Evolutionary conservation across 306 rosid genomes (phyloP).

Genomic region (Citrullus mucosospermus): DNA sequence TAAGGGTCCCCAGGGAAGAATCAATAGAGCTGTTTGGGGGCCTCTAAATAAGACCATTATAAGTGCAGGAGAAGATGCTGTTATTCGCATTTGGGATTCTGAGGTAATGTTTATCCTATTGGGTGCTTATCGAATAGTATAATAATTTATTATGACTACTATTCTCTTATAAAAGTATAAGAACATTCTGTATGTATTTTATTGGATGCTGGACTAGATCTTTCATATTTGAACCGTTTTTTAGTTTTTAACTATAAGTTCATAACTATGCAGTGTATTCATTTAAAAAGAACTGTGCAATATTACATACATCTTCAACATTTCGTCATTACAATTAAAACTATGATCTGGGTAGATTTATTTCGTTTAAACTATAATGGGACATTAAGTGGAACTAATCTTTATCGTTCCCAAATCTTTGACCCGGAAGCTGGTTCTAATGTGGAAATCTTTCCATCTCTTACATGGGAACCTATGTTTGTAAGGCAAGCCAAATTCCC

Average conservation of each 20-base stretch:
- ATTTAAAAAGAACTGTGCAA: background rate
- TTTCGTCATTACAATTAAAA: background rate
- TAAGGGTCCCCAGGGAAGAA: conserved; percentile 87
- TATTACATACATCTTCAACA: background rate
- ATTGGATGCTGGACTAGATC: background rate
- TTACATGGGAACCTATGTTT: too few species aligned
- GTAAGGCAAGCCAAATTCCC: too few species aligned
- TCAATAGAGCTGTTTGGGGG: conserved; percentile 94
- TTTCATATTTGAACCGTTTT: background rate
- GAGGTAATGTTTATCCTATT: conserved; percentile 29
- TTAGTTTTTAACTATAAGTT: background rate
- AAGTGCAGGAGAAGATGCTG: conserved; percentile 84
- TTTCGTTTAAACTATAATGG: too few species aligned
- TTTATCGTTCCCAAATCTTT: too few species aligned
- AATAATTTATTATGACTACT: background rate
- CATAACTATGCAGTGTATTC: background rate
- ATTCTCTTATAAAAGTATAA: background rate
- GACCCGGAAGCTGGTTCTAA: too few species aligned
- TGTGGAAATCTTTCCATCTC: too few species aligned
- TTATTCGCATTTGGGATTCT: conserved; percentile 82
- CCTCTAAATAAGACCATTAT: conserved; percentile 67
- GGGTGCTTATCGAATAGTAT: background rate
- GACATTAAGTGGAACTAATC: too few species aligned
- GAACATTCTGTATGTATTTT: background rate
- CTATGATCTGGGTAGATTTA: too few species aligned